These are phyloP conservation scores for Macrolepiota dolichaula DNA, from an alignment of 768 basidiomycete species.

Conservation along the genomic window DNA sequence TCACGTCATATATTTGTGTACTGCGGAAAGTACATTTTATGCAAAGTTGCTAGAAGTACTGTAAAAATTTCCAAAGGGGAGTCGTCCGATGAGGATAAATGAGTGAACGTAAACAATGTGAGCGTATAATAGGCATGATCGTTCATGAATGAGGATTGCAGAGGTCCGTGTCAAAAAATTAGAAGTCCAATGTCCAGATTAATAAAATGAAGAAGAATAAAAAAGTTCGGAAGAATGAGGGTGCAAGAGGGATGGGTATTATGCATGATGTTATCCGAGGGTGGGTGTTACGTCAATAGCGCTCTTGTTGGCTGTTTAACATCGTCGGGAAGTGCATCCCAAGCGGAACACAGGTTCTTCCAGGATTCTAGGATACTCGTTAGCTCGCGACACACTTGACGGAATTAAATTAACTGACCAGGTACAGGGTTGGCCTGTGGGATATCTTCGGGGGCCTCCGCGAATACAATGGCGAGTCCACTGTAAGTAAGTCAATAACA, in stretches of 20 bases:
- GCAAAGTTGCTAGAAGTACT: no score
- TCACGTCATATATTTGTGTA: no score
- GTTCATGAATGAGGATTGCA: not conserved
- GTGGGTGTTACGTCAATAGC: not conserved
- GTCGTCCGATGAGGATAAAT: no score
- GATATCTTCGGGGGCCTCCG: slow-evolving; percentile 23
- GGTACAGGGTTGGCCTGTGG: slow-evolving; percentile 4
- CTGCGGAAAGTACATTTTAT: no score
- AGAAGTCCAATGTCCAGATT: not conserved
- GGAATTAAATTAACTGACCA: not conserved
- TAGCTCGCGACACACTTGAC: not conserved
- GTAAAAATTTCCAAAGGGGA: no score
- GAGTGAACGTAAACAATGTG: no score
- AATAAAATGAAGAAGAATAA: not conserved
- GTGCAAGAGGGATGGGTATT: not conserved
- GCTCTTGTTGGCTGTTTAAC: not conserved
- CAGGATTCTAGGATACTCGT: slow-evolving; percentile 13
- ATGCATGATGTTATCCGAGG: not conserved
- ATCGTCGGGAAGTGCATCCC: slow-evolving; percentile 14
- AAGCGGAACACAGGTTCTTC: slow-evolving; percentile 22
- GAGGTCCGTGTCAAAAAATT: not conserved
- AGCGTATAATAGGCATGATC: no score
- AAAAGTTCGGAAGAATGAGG: not conserved
- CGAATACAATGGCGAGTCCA: slow-evolving; percentile 32
- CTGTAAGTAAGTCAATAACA: slow-evolving; percentile 10